Conservation (phyloP, 495 filamentous ascomycete genomes). For the Penicillium subrubescens region DNA sequence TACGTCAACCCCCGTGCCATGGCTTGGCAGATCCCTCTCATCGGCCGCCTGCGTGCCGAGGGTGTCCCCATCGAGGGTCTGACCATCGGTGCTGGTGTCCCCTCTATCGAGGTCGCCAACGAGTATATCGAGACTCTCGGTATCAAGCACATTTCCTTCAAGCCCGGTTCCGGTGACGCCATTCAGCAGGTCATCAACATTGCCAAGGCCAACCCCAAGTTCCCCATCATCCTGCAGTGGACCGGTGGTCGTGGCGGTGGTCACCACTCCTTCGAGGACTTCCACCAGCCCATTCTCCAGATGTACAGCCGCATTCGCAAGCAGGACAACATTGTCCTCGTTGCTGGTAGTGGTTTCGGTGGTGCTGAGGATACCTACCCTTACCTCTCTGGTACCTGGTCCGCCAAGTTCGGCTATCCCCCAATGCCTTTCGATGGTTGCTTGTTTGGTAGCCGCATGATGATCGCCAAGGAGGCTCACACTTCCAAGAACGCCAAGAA, state of each 20-base stretch:
- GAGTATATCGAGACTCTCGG: constrained; percentile 51
- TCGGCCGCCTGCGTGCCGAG: constrained; percentile 79
- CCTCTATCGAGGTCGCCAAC: constrained; percentile 50
- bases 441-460: constrained; percentile 51
- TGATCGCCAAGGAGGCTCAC: constrained; percentile 72
- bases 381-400: constrained; percentile 51
- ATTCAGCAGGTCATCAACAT: constrained; percentile 52
- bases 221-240: constrained; percentile 54
- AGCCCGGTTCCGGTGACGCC: constrained; percentile 47
- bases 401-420: constrained; percentile 39
- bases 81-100: constrained; percentile 53
- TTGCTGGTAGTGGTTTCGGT: constrained; percentile 54
- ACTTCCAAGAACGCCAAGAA: constrained; percentile 93
- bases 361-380: constrained; percentile 48
- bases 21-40: constrained; percentile 95
- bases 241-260: constrained; percentile 54
- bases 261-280: constrained; percentile 56
- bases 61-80: constrained; percentile 93
- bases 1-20: constrained; percentile 96
- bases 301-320: constrained; percentile 49
- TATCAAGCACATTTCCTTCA: constrained; percentile 52
- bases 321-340: constrained; percentile 47
- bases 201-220: constrained; percentile 46
- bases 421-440: constrained; percentile 54
- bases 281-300: constrained; percentile 48